phyloP scores from a whole-genome alignment of 2,329 filamentous ascomycete genomes.

The Ophiostoma quercus region DNA sequence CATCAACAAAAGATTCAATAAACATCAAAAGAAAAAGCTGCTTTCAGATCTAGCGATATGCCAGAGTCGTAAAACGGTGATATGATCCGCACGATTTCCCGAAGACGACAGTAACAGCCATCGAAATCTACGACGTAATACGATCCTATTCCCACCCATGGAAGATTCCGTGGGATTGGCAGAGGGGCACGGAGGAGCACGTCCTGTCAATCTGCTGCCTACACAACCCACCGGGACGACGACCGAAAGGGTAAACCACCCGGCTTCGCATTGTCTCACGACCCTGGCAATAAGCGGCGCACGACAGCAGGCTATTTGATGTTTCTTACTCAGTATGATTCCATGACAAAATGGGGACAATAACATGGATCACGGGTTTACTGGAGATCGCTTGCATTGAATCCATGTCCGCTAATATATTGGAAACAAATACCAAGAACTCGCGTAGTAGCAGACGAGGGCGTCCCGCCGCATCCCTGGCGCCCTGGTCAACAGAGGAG shows the following conservation, averaged over 20 bases:
- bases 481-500: background rate
- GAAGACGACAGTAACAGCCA: background rate
- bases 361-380: too few relatives aligned
- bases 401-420: background rate
- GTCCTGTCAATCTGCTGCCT: background rate
- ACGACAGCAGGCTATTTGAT: background rate
- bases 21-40: too few relatives aligned
- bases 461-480: slow-evolving; percentile 6
- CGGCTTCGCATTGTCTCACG: slow-evolving; percentile 9
- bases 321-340: too few relatives aligned
- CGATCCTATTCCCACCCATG: background rate
- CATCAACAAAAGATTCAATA: too few relatives aligned
- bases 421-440: slow-evolving; percentile 13
- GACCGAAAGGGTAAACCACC: slow-evolving; percentile 2
- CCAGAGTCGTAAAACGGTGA: background rate
- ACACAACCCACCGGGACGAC: background rate
- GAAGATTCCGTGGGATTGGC: slow-evolving; percentile 4
- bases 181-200: background rate
- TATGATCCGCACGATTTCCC: background rate
- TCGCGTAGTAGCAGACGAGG: background rate
- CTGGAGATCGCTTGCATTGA: background rate
- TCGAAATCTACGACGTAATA: background rate
- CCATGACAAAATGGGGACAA: too few relatives aligned
- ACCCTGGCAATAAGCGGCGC: background rate
- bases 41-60: background rate